phyloP scores from a whole-genome alignment of 371 early-diverging fungal species.

The Haplosporangium sp. region DNA sequence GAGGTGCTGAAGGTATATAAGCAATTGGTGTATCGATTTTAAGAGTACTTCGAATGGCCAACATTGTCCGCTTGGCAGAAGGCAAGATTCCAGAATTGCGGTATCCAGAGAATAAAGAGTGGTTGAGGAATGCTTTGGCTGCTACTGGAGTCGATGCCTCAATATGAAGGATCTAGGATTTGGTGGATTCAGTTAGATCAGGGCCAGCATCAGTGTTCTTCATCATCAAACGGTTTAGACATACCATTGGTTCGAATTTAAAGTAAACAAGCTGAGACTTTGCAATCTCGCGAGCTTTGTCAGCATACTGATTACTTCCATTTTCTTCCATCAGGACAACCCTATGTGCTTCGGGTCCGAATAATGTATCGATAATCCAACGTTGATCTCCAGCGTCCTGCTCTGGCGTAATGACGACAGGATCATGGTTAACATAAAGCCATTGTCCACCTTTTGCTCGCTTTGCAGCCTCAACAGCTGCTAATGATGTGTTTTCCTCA shows the following conservation, averaged over 20 bases:
- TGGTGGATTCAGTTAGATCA: not conserved
- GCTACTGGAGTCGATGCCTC: constrained; percentile 66
- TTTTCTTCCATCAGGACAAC: constrained; percentile 38
- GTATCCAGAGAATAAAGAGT: constrained; percentile 68
- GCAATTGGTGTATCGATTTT: constrained; percentile 74
- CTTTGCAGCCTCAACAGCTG: constrained; percentile 38
- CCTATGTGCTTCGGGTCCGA: constrained; percentile 56
- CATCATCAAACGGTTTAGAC: not conserved
- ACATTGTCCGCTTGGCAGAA: constrained; percentile 69
- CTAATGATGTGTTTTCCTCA: constrained; percentile 37
- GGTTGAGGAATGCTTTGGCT: constrained; percentile 64
- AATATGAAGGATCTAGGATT: constrained; percentile 67
- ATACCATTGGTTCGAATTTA: constrained; percentile 76
- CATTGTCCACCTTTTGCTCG: constrained; percentile 69
- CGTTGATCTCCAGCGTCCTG: constrained; percentile 13
- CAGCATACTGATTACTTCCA: not conserved
- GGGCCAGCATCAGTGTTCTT: not conserved
- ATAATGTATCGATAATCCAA: constrained; percentile 57
- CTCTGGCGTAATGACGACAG: constrained; percentile 57
- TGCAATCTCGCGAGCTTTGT: constrained; percentile 19
- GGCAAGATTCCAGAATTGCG: constrained; percentile 74
- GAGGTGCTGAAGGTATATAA: constrained; percentile 47
- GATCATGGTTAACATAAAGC: constrained; percentile 72
- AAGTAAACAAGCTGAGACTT: constrained; percentile 60
- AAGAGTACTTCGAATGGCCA: constrained; percentile 70